Conservation (phyloP, 164 flowering plant genomes). For the Chloranthus sessilifolius region DNA sequence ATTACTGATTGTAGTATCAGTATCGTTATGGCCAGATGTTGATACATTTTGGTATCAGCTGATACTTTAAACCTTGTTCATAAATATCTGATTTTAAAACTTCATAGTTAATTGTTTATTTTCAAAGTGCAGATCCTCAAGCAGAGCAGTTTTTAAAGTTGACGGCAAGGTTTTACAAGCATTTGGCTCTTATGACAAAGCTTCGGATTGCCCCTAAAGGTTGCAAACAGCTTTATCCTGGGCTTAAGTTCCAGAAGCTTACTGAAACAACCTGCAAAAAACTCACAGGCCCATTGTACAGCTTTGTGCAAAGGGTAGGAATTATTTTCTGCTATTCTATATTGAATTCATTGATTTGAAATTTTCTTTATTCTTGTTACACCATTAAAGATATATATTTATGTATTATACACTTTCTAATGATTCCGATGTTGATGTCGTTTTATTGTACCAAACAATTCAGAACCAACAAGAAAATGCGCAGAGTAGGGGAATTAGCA, state of each 20-base stretch:
- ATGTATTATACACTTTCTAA: no score
- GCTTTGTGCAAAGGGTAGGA: slow-evolving; percentile 67
- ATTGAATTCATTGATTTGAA: no score
- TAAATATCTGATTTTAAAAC: no score
- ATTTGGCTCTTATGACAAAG: slow-evolving; percentile 68
- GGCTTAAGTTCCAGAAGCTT: slow-evolving; percentile 61
- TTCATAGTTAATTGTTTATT: neutral
- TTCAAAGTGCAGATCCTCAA: slow-evolving; percentile 49
- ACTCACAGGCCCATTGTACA: slow-evolving; percentile 67
- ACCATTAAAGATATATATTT: no score
- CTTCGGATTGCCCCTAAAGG: slow-evolving; percentile 71
- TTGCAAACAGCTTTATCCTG: slow-evolving; percentile 58
- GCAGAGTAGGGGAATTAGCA: slow-evolving; percentile 35
- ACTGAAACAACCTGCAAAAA: slow-evolving; percentile 76
- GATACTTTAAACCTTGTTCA: no score
- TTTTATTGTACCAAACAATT: slow-evolving; percentile 4
- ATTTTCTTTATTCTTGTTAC: no score
- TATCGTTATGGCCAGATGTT: no score
- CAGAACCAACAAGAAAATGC: slow-evolving; percentile 65
- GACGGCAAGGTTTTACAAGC: slow-evolving; percentile 64
- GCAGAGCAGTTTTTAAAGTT: slow-evolving; percentile 65
- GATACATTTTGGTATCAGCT: no score
- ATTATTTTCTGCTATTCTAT: neutral
- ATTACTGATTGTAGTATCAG: no score
- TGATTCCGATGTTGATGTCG: slow-evolving; percentile 4